Percentiles rank a stretch among this genome's conserved stretches.
These are phyloP conservation scores for Colletotrichum sp. DNA, from an alignment of 2,329 filamentous ascomycete species.

Conservation along the genomic window DNA sequence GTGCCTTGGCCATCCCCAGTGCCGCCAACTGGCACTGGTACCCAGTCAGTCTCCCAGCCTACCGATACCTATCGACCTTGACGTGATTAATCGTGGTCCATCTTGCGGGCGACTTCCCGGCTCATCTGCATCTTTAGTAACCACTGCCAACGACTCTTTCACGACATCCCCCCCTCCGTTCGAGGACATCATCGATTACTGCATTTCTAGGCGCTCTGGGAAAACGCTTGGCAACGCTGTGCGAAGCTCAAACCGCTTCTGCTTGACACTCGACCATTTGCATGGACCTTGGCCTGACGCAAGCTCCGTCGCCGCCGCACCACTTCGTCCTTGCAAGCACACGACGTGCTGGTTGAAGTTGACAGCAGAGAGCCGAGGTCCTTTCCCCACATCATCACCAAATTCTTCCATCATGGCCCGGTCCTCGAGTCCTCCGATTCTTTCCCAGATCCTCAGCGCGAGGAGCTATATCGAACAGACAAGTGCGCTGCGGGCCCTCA, in stretches of 20 bases:
- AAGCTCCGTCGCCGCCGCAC: conserved; percentile 9
- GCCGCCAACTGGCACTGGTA: neutral
- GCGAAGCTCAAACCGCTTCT: conserved; percentile 1
- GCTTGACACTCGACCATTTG: conserved; percentile 11
- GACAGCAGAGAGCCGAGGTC: conserved; percentile 4
- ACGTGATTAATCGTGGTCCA: conserved; percentile 4
- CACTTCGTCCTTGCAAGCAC: conserved; percentile 4
- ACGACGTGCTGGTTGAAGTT: conserved; percentile 10
- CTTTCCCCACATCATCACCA: neutral
- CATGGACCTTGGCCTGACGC: conserved; percentile 19
- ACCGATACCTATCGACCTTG: neutral
- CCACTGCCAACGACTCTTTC: neutral
- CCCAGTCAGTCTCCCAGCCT: neutral
- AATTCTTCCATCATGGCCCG: conserved; percentile 52
- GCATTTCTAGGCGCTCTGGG: neutral
- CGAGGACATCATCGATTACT: neutral
- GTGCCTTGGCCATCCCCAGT: conserved; percentile 14
- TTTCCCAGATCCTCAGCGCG: conserved; percentile 62
- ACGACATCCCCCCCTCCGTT: neutral
- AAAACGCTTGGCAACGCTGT: neutral
- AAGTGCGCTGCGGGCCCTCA: conserved; percentile 72
- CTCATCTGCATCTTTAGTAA: neutral
- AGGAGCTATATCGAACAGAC: conserved; percentile 57
- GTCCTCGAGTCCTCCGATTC: conserved; percentile 55
- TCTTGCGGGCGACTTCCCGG: neutral